A percentile compares a stretch with the other conserved stretches of the same genome.
These are phyloP conservation scores for Mortierella sp. DNA, from an alignment of 371 early-diverging fungal genomes.

Conservation along the genomic window DNA sequence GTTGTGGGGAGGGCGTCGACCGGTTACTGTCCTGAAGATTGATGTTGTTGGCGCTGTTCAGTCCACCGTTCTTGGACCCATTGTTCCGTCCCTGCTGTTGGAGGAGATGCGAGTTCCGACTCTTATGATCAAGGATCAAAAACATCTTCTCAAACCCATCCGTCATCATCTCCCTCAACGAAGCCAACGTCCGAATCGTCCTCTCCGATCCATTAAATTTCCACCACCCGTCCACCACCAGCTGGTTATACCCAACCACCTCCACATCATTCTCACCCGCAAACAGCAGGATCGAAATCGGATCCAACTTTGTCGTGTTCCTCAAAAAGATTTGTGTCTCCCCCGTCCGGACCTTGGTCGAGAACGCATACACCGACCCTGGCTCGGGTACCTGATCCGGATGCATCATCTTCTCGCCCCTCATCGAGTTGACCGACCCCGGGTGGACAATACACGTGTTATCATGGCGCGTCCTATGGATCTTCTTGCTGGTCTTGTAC, in stretches of 20 bases:
- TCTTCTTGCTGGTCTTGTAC: conserved; percentile 58
- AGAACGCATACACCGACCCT: conserved; percentile 60
- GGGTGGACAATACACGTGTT: conserved; percentile 59
- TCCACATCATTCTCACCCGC: conserved; percentile 57
- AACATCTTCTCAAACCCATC: conserved; percentile 58
- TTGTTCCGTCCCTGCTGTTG: conserved; percentile 35
- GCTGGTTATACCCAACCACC: conserved; percentile 40
- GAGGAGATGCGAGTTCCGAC: conserved; percentile 28
- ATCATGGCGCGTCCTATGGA: conserved; percentile 58
- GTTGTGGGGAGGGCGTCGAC: conserved; percentile 51
- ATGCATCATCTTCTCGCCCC: conserved; percentile 43
- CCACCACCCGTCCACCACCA: conserved; percentile 56
- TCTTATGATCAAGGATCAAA: conserved; percentile 53
- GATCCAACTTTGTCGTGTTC: conserved; percentile 59
- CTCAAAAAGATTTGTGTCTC: conserved; percentile 58
- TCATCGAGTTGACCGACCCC: conserved; percentile 59
- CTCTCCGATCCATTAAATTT: conserved; percentile 56
- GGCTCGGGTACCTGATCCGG: conserved; percentile 42
- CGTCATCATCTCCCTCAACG: conserved; percentile 46
- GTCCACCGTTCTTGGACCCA: conserved; percentile 8
- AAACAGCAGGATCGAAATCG: conserved; percentile 59
- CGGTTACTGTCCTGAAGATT: conserved; percentile 27
- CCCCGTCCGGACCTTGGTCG: conserved; percentile 56
- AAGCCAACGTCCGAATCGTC: conserved; percentile 44
- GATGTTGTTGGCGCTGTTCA: background rate